These are phyloP conservation scores for Calonectria ilicicola DNA, from an alignment of 2,329 filamentous ascomycete species.

Conservation along the genomic window DNA sequence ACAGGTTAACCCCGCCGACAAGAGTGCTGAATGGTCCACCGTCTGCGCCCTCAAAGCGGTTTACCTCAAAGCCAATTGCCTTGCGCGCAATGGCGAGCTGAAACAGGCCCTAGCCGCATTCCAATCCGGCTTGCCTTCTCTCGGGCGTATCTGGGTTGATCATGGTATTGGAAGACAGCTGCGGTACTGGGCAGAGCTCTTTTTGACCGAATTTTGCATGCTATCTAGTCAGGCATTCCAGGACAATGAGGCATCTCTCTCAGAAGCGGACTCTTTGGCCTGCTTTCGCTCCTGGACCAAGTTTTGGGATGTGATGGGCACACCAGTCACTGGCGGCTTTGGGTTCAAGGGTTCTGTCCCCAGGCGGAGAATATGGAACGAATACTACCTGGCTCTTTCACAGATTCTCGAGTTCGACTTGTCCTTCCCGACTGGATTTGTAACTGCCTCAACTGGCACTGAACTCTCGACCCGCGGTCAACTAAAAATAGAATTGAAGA, in stretches of 20 bases:
- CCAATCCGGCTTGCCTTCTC: slow-evolving; percentile 72
- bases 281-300: slow-evolving; percentile 76
- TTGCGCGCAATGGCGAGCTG: slow-evolving; percentile 61
- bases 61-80: slow-evolving; percentile 79
- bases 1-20: slow-evolving; percentile 63
- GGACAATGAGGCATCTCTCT: slow-evolving; percentile 61
- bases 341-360: slow-evolving; percentile 71
- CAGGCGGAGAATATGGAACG: slow-evolving; percentile 80
- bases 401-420: slow-evolving; percentile 77
- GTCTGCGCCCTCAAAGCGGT: slow-evolving; percentile 84
- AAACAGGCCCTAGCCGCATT: slow-evolving; percentile 75
- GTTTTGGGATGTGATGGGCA: slow-evolving; percentile 71
- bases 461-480: slow-evolving; percentile 70
- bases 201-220: slow-evolving; percentile 81
- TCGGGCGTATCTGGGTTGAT: slow-evolving; percentile 65
- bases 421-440: slow-evolving; percentile 66
- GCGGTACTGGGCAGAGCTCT: slow-evolving; percentile 82
- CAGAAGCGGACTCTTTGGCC: slow-evolving; percentile 65
- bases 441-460: slow-evolving; percentile 51
- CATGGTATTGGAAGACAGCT: slow-evolving; percentile 72
- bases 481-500: slow-evolving; percentile 81
- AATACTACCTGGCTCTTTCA: slow-evolving; percentile 86
- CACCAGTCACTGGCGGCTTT: slow-evolving; percentile 63
- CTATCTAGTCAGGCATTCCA: slow-evolving; percentile 71
- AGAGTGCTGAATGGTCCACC: slow-evolving; percentile 79